Evolutionary conservation across 2,329 filamentous ascomycete species (phyloP).

Genomic region (Colletotrichum sojae): DNA sequence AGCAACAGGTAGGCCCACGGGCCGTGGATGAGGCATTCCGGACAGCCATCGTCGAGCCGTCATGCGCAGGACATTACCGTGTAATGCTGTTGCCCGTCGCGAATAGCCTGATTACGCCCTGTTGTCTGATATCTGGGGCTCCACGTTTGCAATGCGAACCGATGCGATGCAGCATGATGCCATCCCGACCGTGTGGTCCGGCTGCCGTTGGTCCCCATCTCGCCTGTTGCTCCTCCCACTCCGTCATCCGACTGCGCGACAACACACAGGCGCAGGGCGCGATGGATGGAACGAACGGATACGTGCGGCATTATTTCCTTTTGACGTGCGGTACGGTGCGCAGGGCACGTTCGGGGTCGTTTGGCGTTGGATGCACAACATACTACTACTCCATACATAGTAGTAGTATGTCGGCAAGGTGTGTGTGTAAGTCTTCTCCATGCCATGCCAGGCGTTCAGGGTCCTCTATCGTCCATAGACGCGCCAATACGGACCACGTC

Average conservation of each 20-base stretch:
- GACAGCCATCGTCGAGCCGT: slow-evolving; percentile 16
- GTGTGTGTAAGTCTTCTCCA: too few species aligned
- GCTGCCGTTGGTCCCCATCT: too few species aligned
- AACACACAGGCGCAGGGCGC: slow-evolving; percentile 3
- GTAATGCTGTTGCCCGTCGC: slow-evolving; percentile 36
- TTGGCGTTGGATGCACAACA: slow-evolving; percentile 3
- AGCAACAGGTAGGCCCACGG: slow-evolving; percentile 15
- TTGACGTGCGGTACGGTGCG: slow-evolving; percentile 1
- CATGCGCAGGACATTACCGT: slow-evolving; percentile 36
- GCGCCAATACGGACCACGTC: slow-evolving; percentile 2
- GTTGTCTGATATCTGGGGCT: slow-evolving; percentile 16
- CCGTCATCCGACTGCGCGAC: slow-evolving; percentile 20
- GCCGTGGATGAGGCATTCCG: slow-evolving; percentile 37
- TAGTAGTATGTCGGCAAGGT: neutral
- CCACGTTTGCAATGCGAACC: slow-evolving; percentile 32
- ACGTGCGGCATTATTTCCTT: slow-evolving; percentile 23
- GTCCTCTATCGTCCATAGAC: neutral
- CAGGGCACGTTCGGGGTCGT: neutral
- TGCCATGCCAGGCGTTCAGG: neutral
- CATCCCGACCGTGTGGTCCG: slow-evolving; percentile 5
- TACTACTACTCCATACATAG: too few species aligned
- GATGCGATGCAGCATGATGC: slow-evolving; percentile 28
- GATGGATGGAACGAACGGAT: slow-evolving; percentile 14
- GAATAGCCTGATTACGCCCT: slow-evolving; percentile 23
- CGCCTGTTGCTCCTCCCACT: neutral